These are phyloP conservation scores for Neurospora sp. DNA, from an alignment of 495 filamentous ascomycete genomes.

Conservation along the genomic window DNA sequence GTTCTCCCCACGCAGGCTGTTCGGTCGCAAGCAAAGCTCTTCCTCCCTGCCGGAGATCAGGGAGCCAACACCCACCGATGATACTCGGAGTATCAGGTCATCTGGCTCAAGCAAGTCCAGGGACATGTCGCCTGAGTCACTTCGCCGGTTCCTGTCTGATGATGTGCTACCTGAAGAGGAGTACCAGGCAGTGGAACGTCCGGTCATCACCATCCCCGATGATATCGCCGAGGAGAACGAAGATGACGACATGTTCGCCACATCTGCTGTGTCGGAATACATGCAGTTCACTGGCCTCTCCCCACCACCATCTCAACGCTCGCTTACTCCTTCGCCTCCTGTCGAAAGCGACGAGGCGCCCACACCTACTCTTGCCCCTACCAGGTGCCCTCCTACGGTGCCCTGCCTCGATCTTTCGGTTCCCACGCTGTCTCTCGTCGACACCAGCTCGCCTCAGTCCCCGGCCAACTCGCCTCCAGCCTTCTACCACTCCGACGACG, in stretches of 20 bases:
- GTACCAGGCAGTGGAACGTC: constrained; percentile 4
- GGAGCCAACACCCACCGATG: constrained; percentile 4
- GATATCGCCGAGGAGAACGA: constrained; percentile 44
- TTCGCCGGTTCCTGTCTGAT: constrained; percentile 33
- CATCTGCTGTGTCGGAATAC: constrained; percentile 32
- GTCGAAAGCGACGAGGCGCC: neutral
- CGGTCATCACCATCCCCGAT: constrained; percentile 33
- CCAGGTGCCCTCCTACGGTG: neutral
- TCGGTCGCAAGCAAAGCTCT: constrained; percentile 27
- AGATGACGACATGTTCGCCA: constrained; percentile 47
- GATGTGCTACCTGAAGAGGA: constrained; percentile 20
- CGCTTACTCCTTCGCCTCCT: constrained; percentile 18
- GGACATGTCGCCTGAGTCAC: constrained; percentile 38
- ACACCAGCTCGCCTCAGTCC: constrained; percentile 8
- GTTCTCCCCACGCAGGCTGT: constrained; percentile 33
- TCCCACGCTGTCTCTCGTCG: constrained; percentile 6
- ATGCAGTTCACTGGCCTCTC: constrained; percentile 35
- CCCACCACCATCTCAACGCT: constrained; percentile 36
- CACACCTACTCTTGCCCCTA: constrained; percentile 2
- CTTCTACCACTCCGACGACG: constrained; percentile 34
- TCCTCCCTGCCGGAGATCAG: constrained; percentile 11
- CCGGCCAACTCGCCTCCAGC: constrained; percentile 21
- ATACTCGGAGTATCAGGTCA: constrained; percentile 23
- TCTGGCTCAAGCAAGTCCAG: constrained; percentile 30
- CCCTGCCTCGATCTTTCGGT: neutral